A percentile compares a stretch with the other conserved stretches of the same genome.
These are phyloP conservation scores for Ilyonectria robusta DNA, from an alignment of 2,329 filamentous ascomycete genomes.

Conservation along the genomic window DNA sequence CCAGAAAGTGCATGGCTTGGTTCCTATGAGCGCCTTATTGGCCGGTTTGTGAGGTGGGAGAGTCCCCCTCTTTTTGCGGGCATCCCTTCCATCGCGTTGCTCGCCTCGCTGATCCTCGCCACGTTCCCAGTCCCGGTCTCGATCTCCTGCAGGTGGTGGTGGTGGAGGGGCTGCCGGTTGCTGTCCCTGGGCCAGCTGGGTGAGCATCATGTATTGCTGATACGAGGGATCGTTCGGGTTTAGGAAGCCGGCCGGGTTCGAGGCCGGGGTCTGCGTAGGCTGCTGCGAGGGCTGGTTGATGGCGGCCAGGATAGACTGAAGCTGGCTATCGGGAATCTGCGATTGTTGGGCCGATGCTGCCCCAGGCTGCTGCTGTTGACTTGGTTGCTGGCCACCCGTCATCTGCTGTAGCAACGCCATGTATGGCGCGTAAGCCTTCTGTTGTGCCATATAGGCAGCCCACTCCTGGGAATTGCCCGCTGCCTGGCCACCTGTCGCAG, in stretches of 20 bases:
- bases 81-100: conserved; percentile 54
- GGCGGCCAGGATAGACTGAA: conserved; percentile 61
- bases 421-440: conserved; percentile 59
- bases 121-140: conserved; percentile 53
- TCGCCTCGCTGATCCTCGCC: conserved; percentile 52
- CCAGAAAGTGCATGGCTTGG: conserved; percentile 79
- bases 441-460: conserved; percentile 59
- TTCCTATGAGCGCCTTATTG: conserved; percentile 73
- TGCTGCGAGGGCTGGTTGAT: conserved; percentile 56
- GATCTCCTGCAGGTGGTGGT: conserved; percentile 42
- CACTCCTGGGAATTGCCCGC: conserved; percentile 52
- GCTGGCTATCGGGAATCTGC: conserved; percentile 55
- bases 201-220: conserved; percentile 57
- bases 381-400: conserved; percentile 51
- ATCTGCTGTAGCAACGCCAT: conserved; percentile 60
- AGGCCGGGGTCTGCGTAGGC: conserved; percentile 36
- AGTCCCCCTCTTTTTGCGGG: conserved; percentile 58
- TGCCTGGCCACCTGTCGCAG: conserved; percentile 37
- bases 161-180: conserved; percentile 44
- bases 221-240: conserved; percentile 58
- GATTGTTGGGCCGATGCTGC: conserved; percentile 33
- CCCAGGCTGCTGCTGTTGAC: conserved; percentile 33
- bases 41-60: conserved; percentile 59
- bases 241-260: conserved; percentile 45
- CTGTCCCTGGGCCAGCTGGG: conserved; percentile 55